Evolutionary conservation across 768 basidiomycete genomes (phyloP).

Genomic region (Udeniomyces megalosporus): DNA sequence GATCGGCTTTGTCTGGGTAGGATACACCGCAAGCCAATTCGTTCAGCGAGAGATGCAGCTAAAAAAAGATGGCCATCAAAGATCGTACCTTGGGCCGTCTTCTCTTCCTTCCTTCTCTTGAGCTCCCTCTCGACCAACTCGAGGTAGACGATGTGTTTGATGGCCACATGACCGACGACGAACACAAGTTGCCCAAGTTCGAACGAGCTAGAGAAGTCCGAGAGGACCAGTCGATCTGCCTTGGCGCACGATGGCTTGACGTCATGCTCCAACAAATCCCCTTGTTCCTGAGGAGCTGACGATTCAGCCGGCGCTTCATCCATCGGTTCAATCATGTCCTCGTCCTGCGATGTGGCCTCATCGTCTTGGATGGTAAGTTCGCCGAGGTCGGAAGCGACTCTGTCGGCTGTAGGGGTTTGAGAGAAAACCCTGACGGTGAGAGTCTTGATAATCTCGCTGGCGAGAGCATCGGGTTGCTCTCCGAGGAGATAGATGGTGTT

Average conservation of each 20-base stretch:
- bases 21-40: too few species aligned
- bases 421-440: constrained; percentile 57
- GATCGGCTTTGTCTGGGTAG: constrained; percentile 39
- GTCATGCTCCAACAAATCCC: too few species aligned
- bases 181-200: constrained; percentile 86
- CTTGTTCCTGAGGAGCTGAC: too few species aligned
- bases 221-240: constrained; percentile 5
- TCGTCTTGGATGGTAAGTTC: neutral
- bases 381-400: constrained; percentile 12
- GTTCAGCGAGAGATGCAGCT: neutral
- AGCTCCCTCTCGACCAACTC: constrained; percentile 90
- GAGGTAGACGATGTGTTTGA: constrained; percentile 92
- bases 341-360: neutral
- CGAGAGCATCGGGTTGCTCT: constrained; percentile 77
- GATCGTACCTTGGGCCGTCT: constrained; percentile 46
- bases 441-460: constrained; percentile 62
- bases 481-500: constrained; percentile 91
- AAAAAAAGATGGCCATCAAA: neutral
- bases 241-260: constrained; percentile 37
- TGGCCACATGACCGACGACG: constrained; percentile 86
- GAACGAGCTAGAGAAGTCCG: constrained; percentile 58
- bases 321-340: neutral
- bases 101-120: constrained; percentile 86
- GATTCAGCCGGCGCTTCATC: neutral
- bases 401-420: constrained; percentile 3